Base-by-base conservation (phyloP, 805 yeast genomes). In the Candida easanensis region DNA sequence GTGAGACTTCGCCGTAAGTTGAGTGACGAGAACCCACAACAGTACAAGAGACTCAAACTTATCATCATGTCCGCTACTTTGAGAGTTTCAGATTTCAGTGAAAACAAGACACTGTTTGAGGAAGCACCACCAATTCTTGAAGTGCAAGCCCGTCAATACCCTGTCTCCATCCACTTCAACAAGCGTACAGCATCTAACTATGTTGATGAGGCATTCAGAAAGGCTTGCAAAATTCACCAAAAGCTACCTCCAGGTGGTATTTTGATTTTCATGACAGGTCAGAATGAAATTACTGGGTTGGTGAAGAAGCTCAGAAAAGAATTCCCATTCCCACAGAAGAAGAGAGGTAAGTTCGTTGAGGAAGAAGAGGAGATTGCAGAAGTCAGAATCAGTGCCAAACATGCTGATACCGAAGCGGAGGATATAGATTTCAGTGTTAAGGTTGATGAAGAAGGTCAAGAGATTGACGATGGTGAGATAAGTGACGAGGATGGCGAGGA, bases 11-110 rank as follows among this genome's bases (percentile, higher is more conserved):
- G 99, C 56, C 69, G 77, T 16, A 72, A 76, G 48, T 73, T 77
- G 39, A 70, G 72, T 55, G 57, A 51, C 3, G 61, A 72, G 40
- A 68, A 80, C 50, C 80, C 85, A 2, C 33, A 41, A 0, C 69
- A 66, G 22, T 63, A 65, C 55, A 78, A 74, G 48, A 89, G 84
- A 11, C 70, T 93, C 46, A 93, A 91, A 61, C 65, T 93, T 45
- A 77, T 93, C 21, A 83, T 93, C 54, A 93, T 93, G 99, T 90
- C 98, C 34, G 99, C 99, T 15, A 93, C 99, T 0, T 73, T 93
- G 46, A 74, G 98, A 55, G 98, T 93, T 1, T 68, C 91, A 14
- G 99, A 93, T 62, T 93, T 93, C 59, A 80, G 96, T 40, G 95
- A 89, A 56, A 93, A 93, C 62, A 60, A 64, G 14, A 65, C 73